These are phyloP conservation scores for Candida sphagnicola DNA, from an alignment of 805 yeast genomes.

Conservation along the genomic window DNA sequence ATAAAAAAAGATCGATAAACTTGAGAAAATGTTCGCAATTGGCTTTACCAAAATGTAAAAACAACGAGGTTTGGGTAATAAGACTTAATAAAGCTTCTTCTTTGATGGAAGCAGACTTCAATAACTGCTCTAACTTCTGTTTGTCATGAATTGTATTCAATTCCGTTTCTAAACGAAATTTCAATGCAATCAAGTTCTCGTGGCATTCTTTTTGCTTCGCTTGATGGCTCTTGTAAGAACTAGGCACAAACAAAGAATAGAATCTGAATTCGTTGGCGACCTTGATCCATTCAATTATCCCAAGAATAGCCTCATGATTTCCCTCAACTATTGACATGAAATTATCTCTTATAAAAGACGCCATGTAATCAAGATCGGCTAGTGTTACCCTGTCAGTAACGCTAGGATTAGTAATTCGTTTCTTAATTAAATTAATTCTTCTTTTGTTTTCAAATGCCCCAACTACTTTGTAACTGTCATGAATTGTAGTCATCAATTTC, in stretches of 20 bases:
- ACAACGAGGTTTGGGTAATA: conserved; percentile 21
- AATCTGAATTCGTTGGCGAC: conserved; percentile 26
- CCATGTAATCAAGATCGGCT: conserved; percentile 22
- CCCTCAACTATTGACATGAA: conserved; percentile 15
- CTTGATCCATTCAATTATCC: conserved; percentile 20
- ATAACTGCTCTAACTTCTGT: conserved; percentile 6
- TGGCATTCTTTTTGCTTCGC: conserved; percentile 14
- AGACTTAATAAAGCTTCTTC: conserved; percentile 23
- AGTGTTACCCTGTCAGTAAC: conserved; percentile 11
- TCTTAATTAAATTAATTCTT: conserved; percentile 15
- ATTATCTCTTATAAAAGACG: conserved; percentile 15
- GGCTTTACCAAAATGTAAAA: conserved; percentile 15
- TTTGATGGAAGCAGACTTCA: conserved; percentile 10
- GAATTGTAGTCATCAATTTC: conserved; percentile 11
- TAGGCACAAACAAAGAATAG: conserved; percentile 14
- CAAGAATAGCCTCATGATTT: conserved; percentile 14
- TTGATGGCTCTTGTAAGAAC: conserved; percentile 8
- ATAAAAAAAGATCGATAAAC: conserved; percentile 16
- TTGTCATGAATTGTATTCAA: conserved; percentile 9
- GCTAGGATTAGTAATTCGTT: conserved; percentile 13
- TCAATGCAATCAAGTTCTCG: conserved; percentile 10
- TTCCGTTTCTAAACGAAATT: conserved; percentile 7
- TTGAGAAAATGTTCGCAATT: conserved; percentile 12
- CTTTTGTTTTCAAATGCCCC: conserved; percentile 22
- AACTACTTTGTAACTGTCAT: conserved; percentile 25